These are phyloP conservation scores for Leishmania amazonensis DNA, from an alignment of 208 protist genomes.

Conservation along the genomic window DNA sequence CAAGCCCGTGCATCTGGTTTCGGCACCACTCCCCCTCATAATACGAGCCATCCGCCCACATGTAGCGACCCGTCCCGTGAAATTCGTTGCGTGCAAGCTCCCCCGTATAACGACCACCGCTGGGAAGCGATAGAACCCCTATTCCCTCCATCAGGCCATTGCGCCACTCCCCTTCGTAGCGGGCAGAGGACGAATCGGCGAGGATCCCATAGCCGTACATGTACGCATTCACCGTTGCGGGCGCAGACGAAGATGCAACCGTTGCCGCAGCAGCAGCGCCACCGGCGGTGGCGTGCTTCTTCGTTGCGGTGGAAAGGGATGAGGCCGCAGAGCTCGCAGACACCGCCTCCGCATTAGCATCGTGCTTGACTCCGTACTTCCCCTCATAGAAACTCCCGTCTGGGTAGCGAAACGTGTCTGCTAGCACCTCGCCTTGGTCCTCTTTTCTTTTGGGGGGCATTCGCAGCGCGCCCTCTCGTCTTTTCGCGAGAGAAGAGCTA, in stretches of 20 bases:
- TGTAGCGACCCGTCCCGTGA: constrained; percentile 76
- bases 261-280: constrained; percentile 2
- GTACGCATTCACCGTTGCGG: constrained; percentile 13
- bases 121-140: constrained; percentile 58
- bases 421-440: constrained; percentile 57
- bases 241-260: not conserved
- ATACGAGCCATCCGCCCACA: constrained; percentile 85
- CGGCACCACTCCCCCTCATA: constrained; percentile 88
- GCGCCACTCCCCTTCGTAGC: constrained; percentile 86
- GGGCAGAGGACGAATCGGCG: constrained; percentile 55
- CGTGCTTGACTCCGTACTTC: constrained; percentile 33
- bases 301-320: constrained; percentile 9
- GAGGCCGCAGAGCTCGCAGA: constrained; percentile 6
- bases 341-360: constrained; percentile 12
- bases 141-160: constrained; percentile 74
- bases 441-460: constrained; percentile 79
- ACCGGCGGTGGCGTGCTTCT: constrained; percentile 16
- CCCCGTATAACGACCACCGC: constrained; percentile 61
- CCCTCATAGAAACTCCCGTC: constrained; percentile 82
- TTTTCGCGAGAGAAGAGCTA: not conserved
- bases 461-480: not conserved
- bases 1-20: constrained; percentile 85
- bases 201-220: constrained; percentile 35
- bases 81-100: constrained; percentile 59
- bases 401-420: constrained; percentile 52